These are phyloP conservation scores for Plantago coronopus DNA, from an alignment of 305 asterid genomes.

Conservation along the genomic window DNA sequence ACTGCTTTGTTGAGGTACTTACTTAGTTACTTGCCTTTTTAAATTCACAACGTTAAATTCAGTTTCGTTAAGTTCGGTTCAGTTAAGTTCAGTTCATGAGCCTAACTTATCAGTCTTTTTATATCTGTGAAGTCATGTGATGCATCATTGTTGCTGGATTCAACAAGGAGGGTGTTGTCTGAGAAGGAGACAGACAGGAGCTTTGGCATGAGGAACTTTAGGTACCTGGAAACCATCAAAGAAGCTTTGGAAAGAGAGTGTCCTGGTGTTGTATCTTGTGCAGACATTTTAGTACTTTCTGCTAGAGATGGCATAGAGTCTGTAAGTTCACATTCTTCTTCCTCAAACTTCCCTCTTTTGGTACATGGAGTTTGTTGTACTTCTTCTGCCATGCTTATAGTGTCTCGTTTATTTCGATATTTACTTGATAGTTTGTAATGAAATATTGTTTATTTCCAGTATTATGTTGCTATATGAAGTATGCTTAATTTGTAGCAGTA, in stretches of 20 bases:
- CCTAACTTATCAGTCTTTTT: too few relatives aligned
- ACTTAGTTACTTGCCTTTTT: neutral
- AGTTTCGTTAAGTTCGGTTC: too few relatives aligned
- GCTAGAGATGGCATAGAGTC: slow-evolving; percentile 82
- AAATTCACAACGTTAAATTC: neutral
- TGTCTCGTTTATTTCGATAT: too few relatives aligned
- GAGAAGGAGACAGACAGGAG: slow-evolving; percentile 95
- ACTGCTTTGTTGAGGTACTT: slow-evolving; percentile 85
- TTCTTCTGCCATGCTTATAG: too few relatives aligned
- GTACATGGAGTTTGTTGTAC: too few relatives aligned
- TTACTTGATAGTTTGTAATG: too few relatives aligned
- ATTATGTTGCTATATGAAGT: too few relatives aligned
- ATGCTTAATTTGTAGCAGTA: too few relatives aligned
- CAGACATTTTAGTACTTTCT: slow-evolving; percentile 87
- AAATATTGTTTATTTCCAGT: too few relatives aligned
- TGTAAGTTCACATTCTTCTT: slow-evolving; percentile 32
- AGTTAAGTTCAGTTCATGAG: too few relatives aligned
- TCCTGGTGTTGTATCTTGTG: slow-evolving; percentile 91
- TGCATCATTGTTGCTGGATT: slow-evolving; percentile 88
- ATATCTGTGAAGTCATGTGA: slow-evolving; percentile 96
- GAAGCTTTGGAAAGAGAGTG: slow-evolving; percentile 96
- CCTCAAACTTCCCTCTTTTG: neutral
- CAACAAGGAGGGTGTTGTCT: slow-evolving; percentile 79
- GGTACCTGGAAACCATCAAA: slow-evolving; percentile 80
- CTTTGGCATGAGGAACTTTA: slow-evolving; percentile 92